These are phyloP conservation scores for Sporothrix pseudoabietina DNA, from an alignment of 2,329 filamentous ascomycete genomes.

Conservation along the genomic window DNA sequence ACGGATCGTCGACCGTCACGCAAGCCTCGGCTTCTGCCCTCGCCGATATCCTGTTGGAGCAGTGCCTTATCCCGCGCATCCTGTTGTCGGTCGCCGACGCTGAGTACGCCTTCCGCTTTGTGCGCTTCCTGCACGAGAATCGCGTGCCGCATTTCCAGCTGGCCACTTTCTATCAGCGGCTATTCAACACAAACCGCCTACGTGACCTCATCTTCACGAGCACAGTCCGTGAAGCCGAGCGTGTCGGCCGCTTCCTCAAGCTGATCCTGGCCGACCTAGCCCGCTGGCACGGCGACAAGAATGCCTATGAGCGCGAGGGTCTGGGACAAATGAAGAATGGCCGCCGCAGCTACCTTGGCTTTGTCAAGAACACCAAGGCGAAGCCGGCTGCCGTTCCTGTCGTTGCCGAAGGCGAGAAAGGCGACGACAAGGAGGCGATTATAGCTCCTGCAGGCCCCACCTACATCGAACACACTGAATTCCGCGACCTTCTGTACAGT, in stretches of 20 bases:
- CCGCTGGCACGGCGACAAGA: constrained; percentile 79
- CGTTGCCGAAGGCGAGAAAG: not conserved
- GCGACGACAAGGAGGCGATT: not conserved
- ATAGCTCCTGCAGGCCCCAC: constrained; percentile 33
- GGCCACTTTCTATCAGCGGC: constrained; percentile 76
- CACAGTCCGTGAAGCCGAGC: constrained; percentile 87
- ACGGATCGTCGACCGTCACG: constrained; percentile 40
- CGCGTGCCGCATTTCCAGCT: constrained; percentile 86
- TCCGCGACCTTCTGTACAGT: constrained; percentile 79
- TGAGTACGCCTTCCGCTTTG: constrained; percentile 82
- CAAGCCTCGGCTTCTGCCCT: constrained; percentile 60
- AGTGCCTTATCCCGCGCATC: constrained; percentile 88
- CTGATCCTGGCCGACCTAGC: constrained; percentile 78
- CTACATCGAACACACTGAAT: constrained; percentile 82
- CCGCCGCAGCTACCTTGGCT: constrained; percentile 67
- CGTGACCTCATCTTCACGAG: constrained; percentile 84
- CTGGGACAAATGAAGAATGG: constrained; percentile 62
- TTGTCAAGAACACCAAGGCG: constrained; percentile 70
- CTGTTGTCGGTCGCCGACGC: constrained; percentile 83
- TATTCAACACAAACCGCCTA: constrained; percentile 82
- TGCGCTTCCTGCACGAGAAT: constrained; percentile 83
- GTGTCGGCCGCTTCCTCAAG: constrained; percentile 87
- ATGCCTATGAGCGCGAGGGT: constrained; percentile 79
- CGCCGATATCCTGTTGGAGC: constrained; percentile 78
- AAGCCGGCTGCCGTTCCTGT: too few species aligned